These are phyloP conservation scores for Backusella sp. DNA, from an alignment of 192 early-diverging fungal genomes.

Conservation along the genomic window DNA sequence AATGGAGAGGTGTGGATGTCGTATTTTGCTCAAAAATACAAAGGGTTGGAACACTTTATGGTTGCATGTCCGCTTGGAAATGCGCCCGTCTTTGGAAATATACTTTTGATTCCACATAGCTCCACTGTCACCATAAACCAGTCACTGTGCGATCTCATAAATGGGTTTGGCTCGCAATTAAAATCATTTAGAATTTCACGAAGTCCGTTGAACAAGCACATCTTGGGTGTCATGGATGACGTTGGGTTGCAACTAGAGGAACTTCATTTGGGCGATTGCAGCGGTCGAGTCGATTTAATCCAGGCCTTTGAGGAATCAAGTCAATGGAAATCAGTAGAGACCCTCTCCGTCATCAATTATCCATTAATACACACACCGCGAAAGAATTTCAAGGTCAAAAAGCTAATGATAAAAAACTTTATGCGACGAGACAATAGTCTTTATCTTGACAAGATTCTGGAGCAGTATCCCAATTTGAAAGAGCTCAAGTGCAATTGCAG, in stretches of 20 bases:
- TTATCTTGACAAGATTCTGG: neutral
- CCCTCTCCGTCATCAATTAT: neutral
- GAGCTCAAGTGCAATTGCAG: neutral
- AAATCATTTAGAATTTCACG: neutral
- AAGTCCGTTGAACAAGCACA: neutral
- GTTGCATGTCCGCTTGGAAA: neutral
- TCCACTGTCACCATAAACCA: neutral
- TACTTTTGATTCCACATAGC: neutral
- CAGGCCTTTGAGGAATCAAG: neutral
- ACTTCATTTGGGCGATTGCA: neutral
- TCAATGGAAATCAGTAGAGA: neutral
- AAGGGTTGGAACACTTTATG: neutral
- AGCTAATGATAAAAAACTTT: neutral
- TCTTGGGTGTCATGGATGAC: neutral
- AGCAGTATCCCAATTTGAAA: neutral
- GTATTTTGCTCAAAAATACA: slow-evolving; percentile 1
- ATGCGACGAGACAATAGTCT: neutral
- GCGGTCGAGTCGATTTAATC: neutral
- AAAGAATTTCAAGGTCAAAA: neutral
- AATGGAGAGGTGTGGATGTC: neutral
- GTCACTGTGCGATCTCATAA: neutral
- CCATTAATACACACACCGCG: neutral
- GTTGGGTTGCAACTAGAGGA: neutral
- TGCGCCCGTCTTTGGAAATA: neutral
- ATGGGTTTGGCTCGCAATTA: neutral